Evolutionary conservation across 768 basidiomycete genomes (phyloP), one percentile per base, ranked within the genome.

Genomic region (Psilocybe tampanensis): DNA sequence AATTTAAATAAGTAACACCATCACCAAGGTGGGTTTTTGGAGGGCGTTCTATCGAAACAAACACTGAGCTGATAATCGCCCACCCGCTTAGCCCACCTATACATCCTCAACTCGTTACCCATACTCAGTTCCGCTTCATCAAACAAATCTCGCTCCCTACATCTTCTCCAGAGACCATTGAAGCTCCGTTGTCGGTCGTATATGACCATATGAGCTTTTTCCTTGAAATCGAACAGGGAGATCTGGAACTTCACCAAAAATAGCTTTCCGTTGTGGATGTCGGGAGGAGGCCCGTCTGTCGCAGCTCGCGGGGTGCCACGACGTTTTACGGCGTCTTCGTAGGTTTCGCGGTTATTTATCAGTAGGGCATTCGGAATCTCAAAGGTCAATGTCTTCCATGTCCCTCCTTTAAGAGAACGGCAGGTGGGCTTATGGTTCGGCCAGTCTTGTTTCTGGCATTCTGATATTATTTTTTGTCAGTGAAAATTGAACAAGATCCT

Each of bases 371-470:
- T 17, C 24, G 23, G 29, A 54, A 48, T 51, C 52, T 63, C 54
- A 39, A 73, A 68, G 2, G 55, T 63, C 24, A 76, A 50, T 8
- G 64, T 70, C 29, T 59, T 58, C 78, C 77, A 81, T 1, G 67
- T 69, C 1, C 74, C 77, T 21, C 72, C 74, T 55, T 72, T 69
- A 43, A 80, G 66, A 2, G 76, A 68, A 13, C 64, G 68, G 59
- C 78, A 80, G 0, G 63, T 47, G 0, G 45, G 44, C 60, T 75
- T 76, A 63, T 80, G 78, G 6, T 64, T 57, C 24, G 65, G 64
- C 78, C 78, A 81, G 58, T 79, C 74, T n/a, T 54, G 60, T 15
- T 53, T 66, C 58, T 78, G 80, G 51, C 79, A 80, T 39, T 72
- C 78, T 77, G 39, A 7, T 53, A 23, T 32, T 36, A 43, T 53